phyloP scores from a whole-genome alignment of 495 filamentous ascomycete species.

The Hypoxylon fuscum region DNA sequence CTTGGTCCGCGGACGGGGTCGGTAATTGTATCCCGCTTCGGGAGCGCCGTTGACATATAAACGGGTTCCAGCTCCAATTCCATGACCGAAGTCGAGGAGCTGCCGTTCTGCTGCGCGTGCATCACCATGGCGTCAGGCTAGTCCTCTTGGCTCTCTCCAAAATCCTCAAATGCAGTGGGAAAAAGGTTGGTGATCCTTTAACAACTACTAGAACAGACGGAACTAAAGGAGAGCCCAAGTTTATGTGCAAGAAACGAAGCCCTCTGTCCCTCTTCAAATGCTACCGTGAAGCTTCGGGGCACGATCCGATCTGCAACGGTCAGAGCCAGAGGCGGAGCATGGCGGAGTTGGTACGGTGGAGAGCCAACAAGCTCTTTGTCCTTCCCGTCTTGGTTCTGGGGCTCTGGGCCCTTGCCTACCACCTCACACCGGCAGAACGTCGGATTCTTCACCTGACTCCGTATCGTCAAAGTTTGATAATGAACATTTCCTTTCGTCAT shows the following conservation, averaged over 20 bases:
- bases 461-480: neutral
- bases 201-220: neutral
- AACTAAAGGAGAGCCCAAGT: neutral
- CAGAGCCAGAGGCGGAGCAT: neutral
- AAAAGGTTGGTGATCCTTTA: neutral
- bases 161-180: neutral
- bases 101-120: constrained; percentile 26
- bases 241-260: neutral
- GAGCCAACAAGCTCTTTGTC: too few relatives aligned
- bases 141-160: neutral
- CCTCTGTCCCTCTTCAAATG: neutral
- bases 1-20: neutral
- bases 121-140: constrained; percentile 19
- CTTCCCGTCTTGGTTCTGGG: neutral
- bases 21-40: constrained; percentile 13
- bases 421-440: constrained; percentile 33
- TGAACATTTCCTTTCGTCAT: neutral
- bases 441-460: constrained; percentile 20
- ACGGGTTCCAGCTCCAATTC: constrained; percentile 36
- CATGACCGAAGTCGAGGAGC: constrained; percentile 39
- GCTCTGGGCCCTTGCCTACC: too few relatives aligned
- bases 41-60: constrained; percentile 18
- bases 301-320: neutral
- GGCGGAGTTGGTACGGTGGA: neutral
- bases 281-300: constrained; percentile 8